Percentiles rank a stretch among this genome's conserved stretches.
phyloP scores from a whole-genome alignment of 2,329 filamentous ascomycete species.

The Fragosphaeria purpurea region DNA sequence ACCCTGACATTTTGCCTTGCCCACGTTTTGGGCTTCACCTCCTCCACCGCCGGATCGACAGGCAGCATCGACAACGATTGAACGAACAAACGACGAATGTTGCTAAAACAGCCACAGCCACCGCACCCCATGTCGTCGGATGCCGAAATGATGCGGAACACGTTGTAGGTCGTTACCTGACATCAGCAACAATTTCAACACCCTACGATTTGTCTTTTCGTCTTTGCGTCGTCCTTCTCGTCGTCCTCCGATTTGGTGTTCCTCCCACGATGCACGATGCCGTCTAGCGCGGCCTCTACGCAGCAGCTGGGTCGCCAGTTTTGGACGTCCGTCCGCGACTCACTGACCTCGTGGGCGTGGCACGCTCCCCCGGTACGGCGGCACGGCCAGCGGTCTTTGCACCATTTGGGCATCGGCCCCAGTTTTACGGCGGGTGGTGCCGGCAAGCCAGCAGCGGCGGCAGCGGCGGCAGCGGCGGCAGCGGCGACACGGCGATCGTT shows the following conservation, averaged over 20 bases:
- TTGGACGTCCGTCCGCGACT: conserved; percentile 23
- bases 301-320: conserved; percentile 25
- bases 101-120: background rate
- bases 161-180: too few relatives aligned
- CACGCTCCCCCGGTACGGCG: conserved; percentile 10
- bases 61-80: background rate
- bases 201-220: background rate
- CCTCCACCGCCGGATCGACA: too few relatives aligned
- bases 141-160: too few relatives aligned
- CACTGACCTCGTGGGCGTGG: conserved; percentile 15
- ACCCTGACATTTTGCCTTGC: too few relatives aligned
- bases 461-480: conserved; percentile 2
- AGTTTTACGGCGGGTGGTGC: conserved; percentile 2
- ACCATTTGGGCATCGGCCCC: conserved; percentile 6
- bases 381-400: conserved; percentile 7
- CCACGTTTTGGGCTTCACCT: too few relatives aligned
- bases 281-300: conserved; percentile 23
- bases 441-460: background rate
- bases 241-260: background rate
- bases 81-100: background rate
- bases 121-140: too few relatives aligned
- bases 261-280: conserved; percentile 18
- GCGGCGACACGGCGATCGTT: background rate
- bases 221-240: background rate
- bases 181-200: too few relatives aligned